These are phyloP conservation scores for Papiliotrema flavescens DNA, from an alignment of 1,284 basidiomycete species.

Conservation along the genomic window DNA sequence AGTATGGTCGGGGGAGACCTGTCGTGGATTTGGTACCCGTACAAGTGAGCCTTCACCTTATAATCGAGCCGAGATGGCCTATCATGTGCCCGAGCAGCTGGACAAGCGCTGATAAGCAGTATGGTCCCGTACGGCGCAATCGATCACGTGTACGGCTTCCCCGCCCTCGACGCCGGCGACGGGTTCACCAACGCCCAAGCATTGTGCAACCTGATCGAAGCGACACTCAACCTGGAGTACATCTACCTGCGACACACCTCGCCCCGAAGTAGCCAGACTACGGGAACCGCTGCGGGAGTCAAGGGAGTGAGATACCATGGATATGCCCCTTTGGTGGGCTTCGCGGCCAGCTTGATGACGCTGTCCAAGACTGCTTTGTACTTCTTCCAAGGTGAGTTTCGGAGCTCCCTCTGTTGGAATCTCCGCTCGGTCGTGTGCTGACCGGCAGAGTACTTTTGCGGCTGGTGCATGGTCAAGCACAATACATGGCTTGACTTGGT, in stretches of 20 bases:
- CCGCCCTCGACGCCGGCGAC: conserved; percentile 59
- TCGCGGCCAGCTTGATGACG: conserved; percentile 69
- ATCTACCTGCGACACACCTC: conserved; percentile 67
- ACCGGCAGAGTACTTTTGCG: conserved; percentile 45
- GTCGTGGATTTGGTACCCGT: conserved; percentile 83
- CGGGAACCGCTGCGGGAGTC: not conserved
- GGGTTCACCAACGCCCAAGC: conserved; percentile 91
- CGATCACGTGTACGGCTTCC: conserved; percentile 68
- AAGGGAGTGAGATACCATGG: conserved; percentile 43
- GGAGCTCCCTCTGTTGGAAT: not conserved
- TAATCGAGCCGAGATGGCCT: too few species aligned
- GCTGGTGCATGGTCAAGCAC: conserved; percentile 67
- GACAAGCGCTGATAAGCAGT: conserved; percentile 15
- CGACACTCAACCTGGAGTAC: conserved; percentile 67
- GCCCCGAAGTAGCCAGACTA: conserved; percentile 39
- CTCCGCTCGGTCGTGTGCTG: not conserved
- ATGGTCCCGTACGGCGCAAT: conserved; percentile 48
- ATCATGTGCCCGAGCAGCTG: too few species aligned
- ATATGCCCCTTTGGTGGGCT: conserved; percentile 62
- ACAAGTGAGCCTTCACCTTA: conserved; percentile 57
- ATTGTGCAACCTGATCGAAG: conserved; percentile 75
- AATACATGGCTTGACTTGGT: conserved; percentile 57
- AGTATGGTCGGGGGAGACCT: conserved; percentile 74
- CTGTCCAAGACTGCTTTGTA: conserved; percentile 82
- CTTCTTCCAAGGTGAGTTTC: conserved; percentile 61